Conservation (phyloP, 768 basidiomycete genomes). For the Russula brevipes region DNA sequence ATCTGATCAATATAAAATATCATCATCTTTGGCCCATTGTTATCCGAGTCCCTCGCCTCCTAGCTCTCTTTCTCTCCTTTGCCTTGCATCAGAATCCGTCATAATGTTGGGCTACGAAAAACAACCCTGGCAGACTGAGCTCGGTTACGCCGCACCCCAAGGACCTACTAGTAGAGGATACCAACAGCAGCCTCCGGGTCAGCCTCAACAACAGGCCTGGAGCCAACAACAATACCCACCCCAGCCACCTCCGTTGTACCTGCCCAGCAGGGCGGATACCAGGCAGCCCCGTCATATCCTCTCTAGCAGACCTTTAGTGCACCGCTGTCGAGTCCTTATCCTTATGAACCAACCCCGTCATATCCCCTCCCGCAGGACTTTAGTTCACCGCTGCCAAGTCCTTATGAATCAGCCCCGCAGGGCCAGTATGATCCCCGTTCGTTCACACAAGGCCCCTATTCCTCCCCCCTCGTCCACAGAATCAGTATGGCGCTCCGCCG, state of each 20-base stretch:
- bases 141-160: not conserved
- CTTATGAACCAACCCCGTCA: too few species aligned
- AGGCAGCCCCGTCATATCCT: not conserved
- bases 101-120: slow-evolving; percentile 15
- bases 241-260: not conserved
- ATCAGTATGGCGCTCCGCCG: not conserved
- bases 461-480: not conserved
- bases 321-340: not conserved
- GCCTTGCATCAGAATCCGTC: not conserved
- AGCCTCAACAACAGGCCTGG: not conserved
- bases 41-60: not conserved
- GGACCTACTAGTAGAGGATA: not conserved
- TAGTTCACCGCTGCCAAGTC: not conserved
- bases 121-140: not conserved
- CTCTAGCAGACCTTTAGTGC: not conserved
- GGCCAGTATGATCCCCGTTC: not conserved
- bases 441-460: not conserved
- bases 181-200: not conserved
- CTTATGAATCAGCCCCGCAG: too few species aligned
- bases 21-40: not conserved
- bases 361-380: too few species aligned
- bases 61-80: not conserved
- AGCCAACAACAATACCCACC: not conserved
- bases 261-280: not conserved
- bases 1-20: too few species aligned